Base-by-base conservation (phyloP, 805 yeast genomes). In the Cyberlindnera americana region DNA sequence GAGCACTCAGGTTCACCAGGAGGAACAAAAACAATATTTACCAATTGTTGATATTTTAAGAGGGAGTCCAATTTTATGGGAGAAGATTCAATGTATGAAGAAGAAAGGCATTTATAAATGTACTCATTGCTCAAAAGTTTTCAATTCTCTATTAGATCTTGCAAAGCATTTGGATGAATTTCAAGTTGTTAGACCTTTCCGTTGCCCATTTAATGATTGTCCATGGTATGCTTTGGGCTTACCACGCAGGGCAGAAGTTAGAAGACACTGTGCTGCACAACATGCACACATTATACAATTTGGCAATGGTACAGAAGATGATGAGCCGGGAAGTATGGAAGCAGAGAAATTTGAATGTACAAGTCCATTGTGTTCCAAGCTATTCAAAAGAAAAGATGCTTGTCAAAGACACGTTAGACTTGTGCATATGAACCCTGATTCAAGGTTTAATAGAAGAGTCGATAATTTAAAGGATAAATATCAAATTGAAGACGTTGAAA, bases 301-400 rank as follows among this genome's bases (percentile, higher is more conserved):
- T 14, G 31, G 26, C 4, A 32, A 19, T 10, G 38, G 32, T 10
- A 21, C 22, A 4, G 35, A 25, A 7, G 29, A 16, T 14, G 18
- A 22, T 12, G 13, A 14, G 7, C 23, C 23, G 6, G 23, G 6
- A 13, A 12, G 27, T 17, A 16, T 18, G 15, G 35, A 38, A 10
- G 37, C 42, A 17, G 38, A 38, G 10, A 26, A 19, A 15, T 44
- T 45, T n/a, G 30, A 44, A 5, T 68, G 72, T 41, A 46, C 59
- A 0, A 49, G 57, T 32, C 49, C 54, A 4, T 52, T 53, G 35
- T 78, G 84, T 48, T 68, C 65, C 9, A 74, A 72, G 45, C 52
- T 49, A 7, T 77, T 78, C 50, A 69, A 69, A 44, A 60, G 83
- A 35, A 69, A 67, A 38, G 83, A 78, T 53, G 72, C 81, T 1